phyloP scores from a whole-genome alignment of 768 basidiomycete genomes.

The Serendipita sp. region DNA sequence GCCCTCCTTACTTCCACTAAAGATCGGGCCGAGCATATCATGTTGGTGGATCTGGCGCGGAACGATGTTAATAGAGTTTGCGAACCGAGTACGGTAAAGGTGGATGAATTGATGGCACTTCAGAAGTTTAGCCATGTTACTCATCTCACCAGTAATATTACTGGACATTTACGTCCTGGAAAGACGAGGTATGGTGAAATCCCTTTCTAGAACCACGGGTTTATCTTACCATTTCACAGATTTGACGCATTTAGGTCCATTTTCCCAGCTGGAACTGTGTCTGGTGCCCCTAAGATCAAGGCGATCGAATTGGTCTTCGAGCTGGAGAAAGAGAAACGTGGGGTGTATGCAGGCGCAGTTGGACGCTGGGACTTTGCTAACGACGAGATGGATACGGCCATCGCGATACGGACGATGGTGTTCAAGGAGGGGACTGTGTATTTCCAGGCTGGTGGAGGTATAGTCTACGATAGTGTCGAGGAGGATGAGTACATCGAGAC shows the following conservation, averaged over 20 bases:
- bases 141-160: conserved; percentile 90
- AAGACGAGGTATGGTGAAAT: conserved; percentile 48
- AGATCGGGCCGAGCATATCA: conserved; percentile 95
- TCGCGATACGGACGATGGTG: conserved; percentile 94
- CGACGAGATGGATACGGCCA: conserved; percentile 96
- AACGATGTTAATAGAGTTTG: conserved; percentile 98
- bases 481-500: conserved; percentile 96
- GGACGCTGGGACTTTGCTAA: conserved; percentile 94
- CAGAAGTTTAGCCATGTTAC: conserved; percentile 98
- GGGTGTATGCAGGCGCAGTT: conserved; percentile 92
- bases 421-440: conserved; percentile 89
- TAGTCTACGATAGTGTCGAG: conserved; percentile 92
- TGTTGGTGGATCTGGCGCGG: conserved; percentile 94
- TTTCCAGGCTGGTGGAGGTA: conserved; percentile 91
- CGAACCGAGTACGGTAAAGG: conserved; percentile 85
- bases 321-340: conserved; percentile 76
- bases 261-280: conserved; percentile 97
- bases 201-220: not conserved
- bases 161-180: conserved; percentile 66
- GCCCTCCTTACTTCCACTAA: conserved; percentile 74
- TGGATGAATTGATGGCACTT: conserved; percentile 83
- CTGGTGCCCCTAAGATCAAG: conserved; percentile 97
- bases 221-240: conserved; percentile 24
- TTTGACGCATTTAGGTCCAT: conserved; percentile 99
- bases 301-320: conserved; percentile 85